Evolutionary conservation across 441 rosid genomes (phyloP).

Genomic region (Erodium texanum): DNA sequence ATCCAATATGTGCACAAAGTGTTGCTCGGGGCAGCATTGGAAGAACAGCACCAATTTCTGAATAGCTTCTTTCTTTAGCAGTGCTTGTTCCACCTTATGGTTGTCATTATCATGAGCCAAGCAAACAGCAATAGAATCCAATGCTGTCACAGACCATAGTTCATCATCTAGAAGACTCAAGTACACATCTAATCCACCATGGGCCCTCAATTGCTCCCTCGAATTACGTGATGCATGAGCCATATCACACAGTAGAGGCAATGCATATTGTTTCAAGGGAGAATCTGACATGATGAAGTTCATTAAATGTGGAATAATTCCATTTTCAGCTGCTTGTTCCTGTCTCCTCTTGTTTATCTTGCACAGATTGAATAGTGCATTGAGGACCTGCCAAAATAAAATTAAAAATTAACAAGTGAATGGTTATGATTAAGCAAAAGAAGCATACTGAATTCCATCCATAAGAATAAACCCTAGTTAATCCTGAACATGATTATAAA

Average conservation of each 20-base stretch:
- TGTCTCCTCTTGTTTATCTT: constrained; percentile 98
- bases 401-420: not conserved
- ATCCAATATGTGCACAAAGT: constrained; percentile 92
- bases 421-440: too few species aligned
- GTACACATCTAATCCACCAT: constrained; percentile 90
- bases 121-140: constrained; percentile 96
- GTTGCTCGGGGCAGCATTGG: constrained; percentile 87
- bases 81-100: constrained; percentile 87
- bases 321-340: constrained; percentile 99
- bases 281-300: constrained; percentile 69
- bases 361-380: constrained; percentile 89
- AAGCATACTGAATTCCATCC: not conserved
- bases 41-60: constrained; percentile 83
- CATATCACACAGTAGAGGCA: constrained; percentile 93
- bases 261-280: constrained; percentile 71
- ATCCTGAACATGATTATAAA: not conserved
- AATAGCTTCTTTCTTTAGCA: constrained; percentile 79
- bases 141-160: constrained; percentile 80
- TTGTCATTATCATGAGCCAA: constrained; percentile 94
- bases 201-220: constrained; percentile 93
- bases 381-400: constrained; percentile 45
- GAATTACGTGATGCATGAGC: constrained; percentile 99
- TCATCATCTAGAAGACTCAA: constrained; percentile 85
- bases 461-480: not conserved
- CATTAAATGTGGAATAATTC: constrained; percentile 94